Evolutionary conservation across 768 basidiomycete species (phyloP).

Genomic region (Lentinula guzmanii): DNA sequence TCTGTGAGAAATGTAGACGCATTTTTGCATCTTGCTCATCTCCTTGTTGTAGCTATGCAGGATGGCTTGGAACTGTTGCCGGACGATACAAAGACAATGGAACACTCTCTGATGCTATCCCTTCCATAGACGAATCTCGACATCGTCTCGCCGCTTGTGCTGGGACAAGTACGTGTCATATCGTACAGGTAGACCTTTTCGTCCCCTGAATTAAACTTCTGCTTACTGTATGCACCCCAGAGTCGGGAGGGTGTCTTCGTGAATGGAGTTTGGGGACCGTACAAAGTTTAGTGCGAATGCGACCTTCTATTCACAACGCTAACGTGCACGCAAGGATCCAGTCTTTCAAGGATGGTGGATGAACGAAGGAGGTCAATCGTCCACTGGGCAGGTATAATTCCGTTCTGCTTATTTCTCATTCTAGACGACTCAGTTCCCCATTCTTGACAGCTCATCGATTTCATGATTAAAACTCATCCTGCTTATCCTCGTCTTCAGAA

Average conservation of each 20-base stretch:
- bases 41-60: slow-evolving; percentile 60
- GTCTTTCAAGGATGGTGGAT: slow-evolving; percentile 97
- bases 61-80: slow-evolving; percentile 95
- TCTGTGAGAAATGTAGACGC: neutral
- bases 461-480: slow-evolving; percentile 88
- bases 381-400: slow-evolving; percentile 78
- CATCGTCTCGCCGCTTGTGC: slow-evolving; percentile 89
- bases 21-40: neutral
- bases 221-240: slow-evolving; percentile 25
- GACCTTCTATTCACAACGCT: neutral
- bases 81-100: slow-evolving; percentile 60
- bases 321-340: slow-evolving; percentile 50
- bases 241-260: slow-evolving; percentile 83
- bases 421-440: neutral
- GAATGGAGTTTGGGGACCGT: slow-evolving; percentile 89
- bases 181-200: slow-evolving; percentile 60
- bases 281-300: slow-evolving; percentile 42
- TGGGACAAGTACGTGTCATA: slow-evolving; percentile 94
- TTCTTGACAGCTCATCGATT: slow-evolving; percentile 73
- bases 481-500: slow-evolving; percentile 71
- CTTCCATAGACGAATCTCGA: slow-evolving; percentile 68
- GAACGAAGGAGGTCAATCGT: slow-evolving; percentile 99
- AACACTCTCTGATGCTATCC: slow-evolving; percentile 41
- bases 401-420: neutral
- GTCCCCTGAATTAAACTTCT: neutral